Evolutionary conservation across 495 filamentous ascomycete species (phyloP).

Genomic region (Xylaria palmicola): DNA sequence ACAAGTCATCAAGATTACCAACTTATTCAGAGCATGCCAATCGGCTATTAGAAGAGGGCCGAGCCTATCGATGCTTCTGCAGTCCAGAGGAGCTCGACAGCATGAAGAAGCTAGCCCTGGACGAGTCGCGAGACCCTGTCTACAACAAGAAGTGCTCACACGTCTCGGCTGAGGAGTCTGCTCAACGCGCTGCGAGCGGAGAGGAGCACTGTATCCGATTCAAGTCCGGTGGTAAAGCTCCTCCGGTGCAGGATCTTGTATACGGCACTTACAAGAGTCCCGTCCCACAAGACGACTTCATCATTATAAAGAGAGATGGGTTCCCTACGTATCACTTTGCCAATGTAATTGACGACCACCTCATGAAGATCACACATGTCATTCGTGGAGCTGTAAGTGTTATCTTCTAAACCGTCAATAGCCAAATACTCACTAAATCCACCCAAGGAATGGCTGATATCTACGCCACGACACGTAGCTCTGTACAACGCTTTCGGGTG

Average conservation of each 20-base stretch:
- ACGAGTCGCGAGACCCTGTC: constrained; percentile 59
- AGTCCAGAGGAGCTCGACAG: constrained; percentile 65
- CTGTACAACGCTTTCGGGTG: constrained; percentile 89
- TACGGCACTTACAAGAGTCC: constrained; percentile 61
- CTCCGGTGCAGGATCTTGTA: constrained; percentile 69
- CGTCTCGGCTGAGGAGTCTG: constrained; percentile 65
- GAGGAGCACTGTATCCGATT: constrained; percentile 80
- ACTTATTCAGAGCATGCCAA: constrained; percentile 74
- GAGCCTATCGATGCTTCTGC: constrained; percentile 95
- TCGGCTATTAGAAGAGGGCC: constrained; percentile 64
- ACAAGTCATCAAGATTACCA: constrained; percentile 73
- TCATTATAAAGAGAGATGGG: constrained; percentile 87
- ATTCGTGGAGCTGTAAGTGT: constrained; percentile 73
- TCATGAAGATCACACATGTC: constrained; percentile 94
- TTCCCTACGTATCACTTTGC: constrained; percentile 95
- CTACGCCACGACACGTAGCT: constrained; percentile 83
- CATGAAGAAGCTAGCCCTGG: constrained; percentile 58
- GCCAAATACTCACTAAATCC: neutral
- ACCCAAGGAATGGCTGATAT: constrained; percentile 83
- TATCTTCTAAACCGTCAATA: neutral
- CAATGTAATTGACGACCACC: constrained; percentile 93
- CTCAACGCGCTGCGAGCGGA: constrained; percentile 61
- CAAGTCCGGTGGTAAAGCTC: constrained; percentile 57
- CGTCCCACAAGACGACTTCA: constrained; percentile 52
- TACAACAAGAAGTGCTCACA: constrained; percentile 77